Base-by-base conservation (phyloP, 208 protist genomes). In the Trypanosoma scelopori region DNA sequence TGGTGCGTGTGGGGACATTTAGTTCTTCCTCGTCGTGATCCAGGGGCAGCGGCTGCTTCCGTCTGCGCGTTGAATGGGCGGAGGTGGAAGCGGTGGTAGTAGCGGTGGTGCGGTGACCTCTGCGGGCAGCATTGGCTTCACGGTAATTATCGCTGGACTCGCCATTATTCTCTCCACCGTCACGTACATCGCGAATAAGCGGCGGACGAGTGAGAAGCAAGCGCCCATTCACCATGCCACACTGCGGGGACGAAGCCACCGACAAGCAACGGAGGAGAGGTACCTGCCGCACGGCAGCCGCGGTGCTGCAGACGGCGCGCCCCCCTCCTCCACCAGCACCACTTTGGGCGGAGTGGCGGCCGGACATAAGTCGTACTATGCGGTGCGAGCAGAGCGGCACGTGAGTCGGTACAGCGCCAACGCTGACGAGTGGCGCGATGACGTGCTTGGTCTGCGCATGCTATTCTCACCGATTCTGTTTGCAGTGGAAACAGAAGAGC, bases 361-460 rank as follows among this genome's bases (percentile, higher is more conserved):
- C 25, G 68, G 30, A 15, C 39, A 28, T 30, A 69, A 74, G 30
- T 82, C 77, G 47, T 94, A 91, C 73, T 91, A 84, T 55, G 71
- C 74, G 4, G 55, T 75, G 12, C 71, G 78, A 23, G 88, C 88
- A n/a, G 73, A 86, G 62, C 62, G 68, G 37, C 88, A 94, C 59
- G 83, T 92, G 25, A 74, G 77, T 43, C 81, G 77, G 37, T 75
- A 89, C 64, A 85, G 67, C 50, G 78, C 81, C 18, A 87, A 71
- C 46, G 28, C 82, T 55, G 67, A 90, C 35, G 85, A 94, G 69
- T 94, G 89, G 89, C 71, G 66, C n/a, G 89, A 94, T 60, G 82
- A 83, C 20, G 64, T 78, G 27, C 69, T 94, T 12, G 89, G 89
- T 1, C 55, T 94, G 27, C 69, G 68, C 45, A 75, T 94, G 13